Conservation (phyloP, 495 filamentous ascomycete genomes). For the Aspergillus mulundensis region DNA sequence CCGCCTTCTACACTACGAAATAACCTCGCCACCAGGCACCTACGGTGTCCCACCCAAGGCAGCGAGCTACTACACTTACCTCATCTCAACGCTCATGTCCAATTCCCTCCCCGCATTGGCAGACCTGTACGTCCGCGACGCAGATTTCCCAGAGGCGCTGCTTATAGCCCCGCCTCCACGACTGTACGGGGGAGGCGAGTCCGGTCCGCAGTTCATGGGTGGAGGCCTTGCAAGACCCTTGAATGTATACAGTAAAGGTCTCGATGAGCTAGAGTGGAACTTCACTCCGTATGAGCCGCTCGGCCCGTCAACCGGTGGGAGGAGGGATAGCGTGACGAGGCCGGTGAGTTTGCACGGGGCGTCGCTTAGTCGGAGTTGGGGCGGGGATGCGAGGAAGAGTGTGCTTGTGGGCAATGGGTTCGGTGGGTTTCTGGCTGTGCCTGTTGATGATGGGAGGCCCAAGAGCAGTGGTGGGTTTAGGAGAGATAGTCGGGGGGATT, state of each 20-base stretch:
- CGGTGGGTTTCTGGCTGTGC: slow-evolving; percentile 78
- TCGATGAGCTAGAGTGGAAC: slow-evolving; percentile 83
- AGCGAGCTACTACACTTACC: slow-evolving; percentile 76
- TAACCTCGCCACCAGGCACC: slow-evolving; percentile 52
- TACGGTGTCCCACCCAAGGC: slow-evolving; percentile 56
- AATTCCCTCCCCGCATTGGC: slow-evolving; percentile 67
- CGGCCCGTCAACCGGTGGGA: slow-evolving; percentile 25
- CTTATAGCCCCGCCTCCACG: slow-evolving; percentile 59
- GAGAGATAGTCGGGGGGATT: slow-evolving; percentile 36
- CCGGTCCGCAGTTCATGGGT: slow-evolving; percentile 29
- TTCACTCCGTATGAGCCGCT: slow-evolving; percentile 57
- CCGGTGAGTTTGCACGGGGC: slow-evolving; percentile 54
- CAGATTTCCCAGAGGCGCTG: slow-evolving; percentile 70
- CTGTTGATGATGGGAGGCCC: slow-evolving; percentile 47
- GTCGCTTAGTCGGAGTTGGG: slow-evolving; percentile 54
- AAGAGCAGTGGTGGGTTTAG: slow-evolving; percentile 35
- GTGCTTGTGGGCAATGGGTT: slow-evolving; percentile 72
- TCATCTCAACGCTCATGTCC: slow-evolving; percentile 75
- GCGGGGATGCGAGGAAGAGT: slow-evolving; percentile 55
- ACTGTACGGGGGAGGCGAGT: slow-evolving; percentile 30
- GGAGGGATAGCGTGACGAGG: slow-evolving; percentile 39
- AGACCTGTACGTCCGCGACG: slow-evolving; percentile 80
- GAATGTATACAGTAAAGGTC: slow-evolving; percentile 80
- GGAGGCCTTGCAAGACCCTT: slow-evolving; percentile 58
- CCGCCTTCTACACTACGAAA: slow-evolving; percentile 72